Conservation (phyloP, 352 stramenopile species). For the Pythium phragmiticola region DNA sequence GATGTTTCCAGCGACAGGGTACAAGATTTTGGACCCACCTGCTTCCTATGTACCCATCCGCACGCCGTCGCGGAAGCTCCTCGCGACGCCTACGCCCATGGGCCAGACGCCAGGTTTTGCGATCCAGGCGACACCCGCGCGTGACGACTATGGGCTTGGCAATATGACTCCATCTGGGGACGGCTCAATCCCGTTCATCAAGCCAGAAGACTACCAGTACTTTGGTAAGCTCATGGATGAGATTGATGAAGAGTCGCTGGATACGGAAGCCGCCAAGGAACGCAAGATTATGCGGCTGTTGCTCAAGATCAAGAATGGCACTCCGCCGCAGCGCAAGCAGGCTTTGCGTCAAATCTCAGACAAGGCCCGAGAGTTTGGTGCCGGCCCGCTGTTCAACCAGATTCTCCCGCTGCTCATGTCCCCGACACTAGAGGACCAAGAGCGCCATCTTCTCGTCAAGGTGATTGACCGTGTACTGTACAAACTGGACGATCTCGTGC, state of each 20-base stretch:
- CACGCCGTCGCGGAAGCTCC: conserved; percentile 93
- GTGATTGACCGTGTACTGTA: conserved; percentile 99
- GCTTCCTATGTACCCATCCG: conserved; percentile 95
- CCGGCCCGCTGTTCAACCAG: conserved; percentile 98
- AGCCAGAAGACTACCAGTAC: conserved; percentile 98
- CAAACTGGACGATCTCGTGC: conserved; percentile 98
- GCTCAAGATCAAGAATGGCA: conserved; percentile 99
- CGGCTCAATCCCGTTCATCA: conserved; percentile 96
- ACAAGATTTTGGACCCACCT: conserved; percentile 95
- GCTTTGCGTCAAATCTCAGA: conserved; percentile 97
- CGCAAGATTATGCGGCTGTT: conserved; percentile 98
- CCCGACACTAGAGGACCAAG: conserved; percentile 98
- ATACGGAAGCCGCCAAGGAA: conserved; percentile 94
- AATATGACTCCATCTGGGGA: conserved; percentile 67
- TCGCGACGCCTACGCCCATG: conserved; percentile 96
- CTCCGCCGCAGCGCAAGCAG: conserved; percentile 96
- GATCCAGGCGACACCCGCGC: conserved; percentile 78
- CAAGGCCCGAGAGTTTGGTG: conserved; percentile 96
- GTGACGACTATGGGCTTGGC: conserved; percentile 76
- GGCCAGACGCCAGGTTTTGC: conserved; percentile 89
- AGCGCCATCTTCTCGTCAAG: conserved; percentile 99
- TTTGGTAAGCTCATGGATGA: conserved; percentile 96
- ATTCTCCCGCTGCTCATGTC: conserved; percentile 99
- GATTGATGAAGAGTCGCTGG: conserved; percentile 80
- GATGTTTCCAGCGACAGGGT: conserved; percentile 94